Percentiles rank a stretch among this genome's conserved stretches.
phyloP scores from a whole-genome alignment of 2,329 filamentous ascomycete species.

The Sporothrix mexicana region DNA sequence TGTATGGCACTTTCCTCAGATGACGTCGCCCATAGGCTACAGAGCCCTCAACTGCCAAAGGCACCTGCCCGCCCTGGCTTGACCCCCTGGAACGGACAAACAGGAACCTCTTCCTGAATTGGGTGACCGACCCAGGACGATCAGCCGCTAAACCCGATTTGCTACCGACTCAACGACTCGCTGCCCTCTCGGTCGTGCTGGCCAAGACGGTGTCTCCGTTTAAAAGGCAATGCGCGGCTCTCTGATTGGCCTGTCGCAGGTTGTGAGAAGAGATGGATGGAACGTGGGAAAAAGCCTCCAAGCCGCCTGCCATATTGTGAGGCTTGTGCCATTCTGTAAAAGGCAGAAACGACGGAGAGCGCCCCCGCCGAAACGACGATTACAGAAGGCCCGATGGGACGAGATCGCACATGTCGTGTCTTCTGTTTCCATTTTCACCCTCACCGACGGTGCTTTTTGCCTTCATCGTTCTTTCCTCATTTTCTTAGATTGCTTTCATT shows the following conservation, averaged over 20 bases:
- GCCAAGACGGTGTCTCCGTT: conserved; percentile 24
- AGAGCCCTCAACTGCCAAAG: background rate
- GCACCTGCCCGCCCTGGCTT: background rate
- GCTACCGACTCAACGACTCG: conserved; percentile 44
- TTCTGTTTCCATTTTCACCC: conserved; percentile 14
- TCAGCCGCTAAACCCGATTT: conserved; percentile 44
- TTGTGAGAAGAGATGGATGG: background rate
- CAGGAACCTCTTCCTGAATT: conserved; percentile 30
- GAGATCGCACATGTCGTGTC: conserved; percentile 23
- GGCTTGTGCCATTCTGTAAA: conserved; percentile 20
- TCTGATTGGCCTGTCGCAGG: conserved; percentile 5
- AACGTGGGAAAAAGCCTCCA: conserved; percentile 2
- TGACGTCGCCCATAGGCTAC: conserved; percentile 30
- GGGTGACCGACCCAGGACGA: conserved; percentile 36
- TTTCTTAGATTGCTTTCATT: background rate
- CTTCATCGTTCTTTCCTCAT: background rate
- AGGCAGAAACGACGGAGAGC: conserved; percentile 28
- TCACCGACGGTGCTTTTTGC: conserved; percentile 10
- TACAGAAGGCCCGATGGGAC: conserved; percentile 31
- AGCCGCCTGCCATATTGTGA: background rate
- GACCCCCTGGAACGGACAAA: conserved; percentile 15
- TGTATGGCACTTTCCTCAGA: background rate
- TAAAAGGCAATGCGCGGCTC: background rate
- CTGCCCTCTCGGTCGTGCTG: conserved; percentile 18
- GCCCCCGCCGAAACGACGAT: conserved; percentile 22